These are phyloP conservation scores for Rosa hybrid DNA, from an alignment of 331 rosid species.

Conservation along the genomic window DNA sequence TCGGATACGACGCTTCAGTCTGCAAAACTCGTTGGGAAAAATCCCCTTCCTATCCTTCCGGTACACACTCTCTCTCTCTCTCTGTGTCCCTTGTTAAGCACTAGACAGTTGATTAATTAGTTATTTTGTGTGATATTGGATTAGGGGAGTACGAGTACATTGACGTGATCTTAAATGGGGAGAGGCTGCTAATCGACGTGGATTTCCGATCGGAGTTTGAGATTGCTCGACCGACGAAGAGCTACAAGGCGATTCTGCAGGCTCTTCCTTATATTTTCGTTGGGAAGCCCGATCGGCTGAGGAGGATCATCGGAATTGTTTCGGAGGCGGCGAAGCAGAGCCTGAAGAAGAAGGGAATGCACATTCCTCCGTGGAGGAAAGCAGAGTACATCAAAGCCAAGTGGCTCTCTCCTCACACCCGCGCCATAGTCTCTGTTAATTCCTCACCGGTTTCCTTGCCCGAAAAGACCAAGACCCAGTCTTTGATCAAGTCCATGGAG, in stretches of 20 bases:
- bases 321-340: slow-evolving; percentile 87
- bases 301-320: slow-evolving; percentile 55
- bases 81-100: not conserved
- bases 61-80: too few relatives aligned
- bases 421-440: slow-evolving; percentile 16
- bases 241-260: slow-evolving; percentile 65
- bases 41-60: slow-evolving; percentile 57
- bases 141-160: slow-evolving; percentile 85
- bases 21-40: slow-evolving; percentile 96
- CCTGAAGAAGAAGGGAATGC: slow-evolving; percentile 80
- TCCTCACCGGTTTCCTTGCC: not conserved
- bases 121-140: not conserved
- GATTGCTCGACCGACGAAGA: slow-evolving; percentile 76
- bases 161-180: slow-evolving; percentile 60
- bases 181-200: slow-evolving; percentile 64
- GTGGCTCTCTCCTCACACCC: slow-evolving; percentile 71
- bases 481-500: slow-evolving; percentile 20
- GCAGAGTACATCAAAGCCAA: slow-evolving; percentile 72
- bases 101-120: not conserved
- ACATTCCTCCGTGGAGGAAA: slow-evolving; percentile 88
- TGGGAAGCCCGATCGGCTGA: slow-evolving; percentile 65
- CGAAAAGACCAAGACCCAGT: not conserved
- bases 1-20: slow-evolving; percentile 82
- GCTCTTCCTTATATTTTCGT: slow-evolving; percentile 70
- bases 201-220: slow-evolving; percentile 90